Evolutionary conservation across 2,329 filamentous ascomycete genomes (phyloP).

Genomic region (Epichloe hybrida): DNA sequence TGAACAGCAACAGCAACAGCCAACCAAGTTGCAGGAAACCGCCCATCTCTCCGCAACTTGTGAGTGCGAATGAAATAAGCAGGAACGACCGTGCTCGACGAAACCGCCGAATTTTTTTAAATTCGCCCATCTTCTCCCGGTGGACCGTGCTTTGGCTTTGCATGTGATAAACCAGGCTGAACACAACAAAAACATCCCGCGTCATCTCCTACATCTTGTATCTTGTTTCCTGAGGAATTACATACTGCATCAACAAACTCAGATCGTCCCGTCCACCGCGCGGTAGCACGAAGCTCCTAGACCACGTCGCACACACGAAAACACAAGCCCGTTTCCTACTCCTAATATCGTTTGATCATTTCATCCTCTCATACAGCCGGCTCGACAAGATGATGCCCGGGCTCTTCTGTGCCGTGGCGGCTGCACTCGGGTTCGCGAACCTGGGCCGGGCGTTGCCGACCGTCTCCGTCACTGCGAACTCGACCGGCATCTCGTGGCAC

Average conservation of each 20-base stretch:
- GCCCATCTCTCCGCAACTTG: not conserved
- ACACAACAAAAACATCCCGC: too few species aligned
- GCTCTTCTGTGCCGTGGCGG: not conserved
- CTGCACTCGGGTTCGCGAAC: not conserved
- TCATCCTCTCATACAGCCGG: not conserved
- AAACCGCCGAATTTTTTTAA: not conserved
- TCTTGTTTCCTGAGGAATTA: too few species aligned
- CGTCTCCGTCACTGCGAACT: constrained; percentile 4
- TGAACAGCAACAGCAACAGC: not conserved
- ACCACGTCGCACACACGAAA: not conserved
- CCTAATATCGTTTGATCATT: not conserved
- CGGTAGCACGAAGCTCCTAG: not conserved
- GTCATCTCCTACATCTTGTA: not conserved
- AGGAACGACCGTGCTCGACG: not conserved
- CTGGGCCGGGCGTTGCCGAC: not conserved
- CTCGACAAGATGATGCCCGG: not conserved
- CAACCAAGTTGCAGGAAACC: not conserved
- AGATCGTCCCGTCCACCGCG: not conserved
- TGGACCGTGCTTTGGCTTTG: not conserved
- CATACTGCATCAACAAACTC: not conserved
- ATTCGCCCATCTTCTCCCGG: not conserved
- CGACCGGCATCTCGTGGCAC: constrained; percentile 13
- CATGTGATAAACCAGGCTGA: not conserved
- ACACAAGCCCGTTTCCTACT: not conserved
- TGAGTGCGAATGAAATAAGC: not conserved